Percentiles rank a stretch among this genome's conserved stretches.
These are phyloP conservation scores for Brassica carinata DNA, from an alignment of 345 rosid species.

Conservation along the genomic window DNA sequence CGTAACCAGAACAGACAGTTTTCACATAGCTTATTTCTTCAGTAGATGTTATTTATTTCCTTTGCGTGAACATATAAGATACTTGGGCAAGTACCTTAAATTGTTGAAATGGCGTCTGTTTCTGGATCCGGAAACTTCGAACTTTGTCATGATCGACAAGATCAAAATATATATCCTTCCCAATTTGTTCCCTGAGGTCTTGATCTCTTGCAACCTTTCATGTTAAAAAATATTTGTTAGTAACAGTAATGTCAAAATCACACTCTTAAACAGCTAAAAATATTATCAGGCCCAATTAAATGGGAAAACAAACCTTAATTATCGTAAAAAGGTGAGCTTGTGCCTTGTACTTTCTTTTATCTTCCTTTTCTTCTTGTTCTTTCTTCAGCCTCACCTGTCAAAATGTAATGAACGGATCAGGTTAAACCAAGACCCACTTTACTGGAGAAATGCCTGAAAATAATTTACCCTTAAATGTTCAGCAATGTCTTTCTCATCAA, in stretches of 20 bases:
- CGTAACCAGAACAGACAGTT: too few relatives aligned
- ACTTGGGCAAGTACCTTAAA: constrained; percentile 67
- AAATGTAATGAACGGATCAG: constrained; percentile 20
- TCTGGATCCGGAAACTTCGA: constrained; percentile 82
- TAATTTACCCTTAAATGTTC: constrained; percentile 85
- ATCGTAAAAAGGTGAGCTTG: constrained; percentile 89
- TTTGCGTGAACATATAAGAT: too few relatives aligned
- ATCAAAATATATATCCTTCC: constrained; percentile 88
- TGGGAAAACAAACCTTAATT: constrained; percentile 61
- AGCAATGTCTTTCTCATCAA: constrained; percentile 97
- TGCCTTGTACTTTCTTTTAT: constrained; percentile 85
- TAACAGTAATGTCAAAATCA: constrained; percentile 10
- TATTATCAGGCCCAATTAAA: background rate
- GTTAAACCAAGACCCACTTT: constrained; percentile 15
- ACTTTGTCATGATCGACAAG: constrained; percentile 98
- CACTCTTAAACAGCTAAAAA: constrained; percentile 13
- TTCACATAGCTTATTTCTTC: constrained; percentile 10
- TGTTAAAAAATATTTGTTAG: too few relatives aligned
- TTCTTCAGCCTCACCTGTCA: constrained; percentile 85
- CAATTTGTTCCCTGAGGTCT: constrained; percentile 85
- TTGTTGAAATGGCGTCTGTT: constrained; percentile 68
- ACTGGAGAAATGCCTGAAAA: constrained; percentile 5
- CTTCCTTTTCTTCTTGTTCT: constrained; percentile 95
- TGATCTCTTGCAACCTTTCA: constrained; percentile 86
- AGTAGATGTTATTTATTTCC: too few relatives aligned